Evolutionary conservation across 2,329 filamentous ascomycete species (phyloP).

Genomic region (Beauveria bassiana): DNA sequence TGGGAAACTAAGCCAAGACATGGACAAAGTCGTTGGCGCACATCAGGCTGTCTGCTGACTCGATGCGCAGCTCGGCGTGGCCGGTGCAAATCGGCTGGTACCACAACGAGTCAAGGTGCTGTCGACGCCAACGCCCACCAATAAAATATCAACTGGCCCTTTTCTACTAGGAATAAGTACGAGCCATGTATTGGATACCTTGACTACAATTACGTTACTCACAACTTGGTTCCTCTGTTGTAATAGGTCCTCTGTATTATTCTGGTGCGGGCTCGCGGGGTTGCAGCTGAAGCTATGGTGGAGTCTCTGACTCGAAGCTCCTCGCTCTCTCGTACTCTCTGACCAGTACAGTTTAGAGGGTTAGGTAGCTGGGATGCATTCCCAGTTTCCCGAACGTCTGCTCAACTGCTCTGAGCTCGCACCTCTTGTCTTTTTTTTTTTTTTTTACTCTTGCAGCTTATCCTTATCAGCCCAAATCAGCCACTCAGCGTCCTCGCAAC

Average conservation of each 20-base stretch:
- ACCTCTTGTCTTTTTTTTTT: background rate
- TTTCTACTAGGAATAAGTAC: background rate
- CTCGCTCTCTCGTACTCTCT: background rate
- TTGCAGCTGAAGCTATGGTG: conserved; percentile 10
- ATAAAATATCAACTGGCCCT: background rate
- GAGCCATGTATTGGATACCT: too few species aligned
- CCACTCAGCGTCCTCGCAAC: background rate
- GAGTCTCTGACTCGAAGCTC: conserved; percentile 10
- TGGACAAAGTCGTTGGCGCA: background rate
- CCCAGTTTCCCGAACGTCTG: too few species aligned
- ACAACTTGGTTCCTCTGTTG: background rate
- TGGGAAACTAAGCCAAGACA: background rate
- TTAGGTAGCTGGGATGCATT: too few species aligned
- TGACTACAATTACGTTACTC: background rate
- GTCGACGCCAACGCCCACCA: background rate
- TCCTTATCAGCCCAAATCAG: conserved; percentile 1
- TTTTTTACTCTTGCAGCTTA: background rate
- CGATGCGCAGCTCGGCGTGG: conserved; percentile 3
- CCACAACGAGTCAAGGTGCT: conserved; percentile 4
- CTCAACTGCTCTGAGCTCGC: too few species aligned
- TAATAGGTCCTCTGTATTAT: background rate
- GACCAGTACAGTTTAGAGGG: background rate
- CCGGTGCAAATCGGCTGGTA: background rate
- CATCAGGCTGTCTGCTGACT: conserved; percentile 4
- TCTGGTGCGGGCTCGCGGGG: background rate